Percentiles rank a stretch among this genome's conserved stretches.
phyloP scores from a whole-genome alignment of 1,284 basidiomycete species.

The Ganoderma multipileum region DNA sequence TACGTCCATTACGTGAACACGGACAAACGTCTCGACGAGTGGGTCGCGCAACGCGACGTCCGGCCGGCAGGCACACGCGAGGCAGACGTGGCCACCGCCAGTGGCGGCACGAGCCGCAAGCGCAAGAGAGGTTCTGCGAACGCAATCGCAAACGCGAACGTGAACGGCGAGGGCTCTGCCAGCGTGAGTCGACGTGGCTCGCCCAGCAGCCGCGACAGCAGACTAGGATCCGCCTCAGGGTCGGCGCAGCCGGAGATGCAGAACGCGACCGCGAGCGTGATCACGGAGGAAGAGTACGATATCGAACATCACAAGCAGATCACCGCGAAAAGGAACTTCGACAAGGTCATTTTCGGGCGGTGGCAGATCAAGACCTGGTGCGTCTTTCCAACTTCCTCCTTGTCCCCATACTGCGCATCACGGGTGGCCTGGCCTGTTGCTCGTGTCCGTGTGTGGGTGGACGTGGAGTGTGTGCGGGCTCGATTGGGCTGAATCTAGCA shows the following conservation, averaged over 20 bases:
- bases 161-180: conserved; percentile 17
- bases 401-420: neutral
- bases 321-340: conserved; percentile 77
- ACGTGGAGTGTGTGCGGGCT: neutral
- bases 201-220: conserved; percentile 16
- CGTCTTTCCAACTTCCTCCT: conserved; percentile 12
- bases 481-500: conserved; percentile 14
- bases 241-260: conserved; percentile 22
- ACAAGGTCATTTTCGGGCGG: conserved; percentile 75
- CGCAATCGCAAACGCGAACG: neutral
- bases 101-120: conserved; percentile 37
- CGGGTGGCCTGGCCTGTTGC: neutral
- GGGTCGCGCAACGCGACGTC: conserved; percentile 60
- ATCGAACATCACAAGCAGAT: conserved; percentile 70
- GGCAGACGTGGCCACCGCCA: conserved; percentile 27
- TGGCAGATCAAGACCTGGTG: conserved; percentile 85
- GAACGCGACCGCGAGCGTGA: conserved; percentile 31
- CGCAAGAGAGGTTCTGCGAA: conserved; percentile 36
- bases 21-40: conserved; percentile 82
- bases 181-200: conserved; percentile 20
- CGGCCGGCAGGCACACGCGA: conserved; percentile 36
- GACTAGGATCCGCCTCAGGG: conserved; percentile 12
- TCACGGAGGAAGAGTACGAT: conserved; percentile 76
- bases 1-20: conserved; percentile 74
- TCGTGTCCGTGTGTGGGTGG: neutral